Conservation (phyloP, 352 stramenopile species). For the Globisporangium mamillatum region DNA sequence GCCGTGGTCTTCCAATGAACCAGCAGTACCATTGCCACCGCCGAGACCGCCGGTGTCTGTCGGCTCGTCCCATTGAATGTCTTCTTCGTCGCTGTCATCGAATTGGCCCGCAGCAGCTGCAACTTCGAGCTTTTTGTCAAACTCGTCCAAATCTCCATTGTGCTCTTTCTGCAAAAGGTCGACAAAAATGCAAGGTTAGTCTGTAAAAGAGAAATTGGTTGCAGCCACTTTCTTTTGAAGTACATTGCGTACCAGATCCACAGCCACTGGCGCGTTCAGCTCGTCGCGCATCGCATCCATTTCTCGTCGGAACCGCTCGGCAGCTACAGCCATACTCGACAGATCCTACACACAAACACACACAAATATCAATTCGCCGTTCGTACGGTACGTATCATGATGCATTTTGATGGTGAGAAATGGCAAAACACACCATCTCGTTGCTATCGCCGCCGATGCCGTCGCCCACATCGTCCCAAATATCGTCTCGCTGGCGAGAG, state of each 20-base stretch:
- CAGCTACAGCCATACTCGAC: conserved; percentile 73
- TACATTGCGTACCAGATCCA: conserved; percentile 28
- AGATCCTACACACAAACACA: conserved; percentile 52
- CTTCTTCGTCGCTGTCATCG: conserved; percentile 80
- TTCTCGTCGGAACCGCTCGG: conserved; percentile 81
- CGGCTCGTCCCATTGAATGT: conserved; percentile 55
- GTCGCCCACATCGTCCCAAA: conserved; percentile 78
- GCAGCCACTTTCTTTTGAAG: not conserved
- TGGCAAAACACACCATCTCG: conserved; percentile 46
- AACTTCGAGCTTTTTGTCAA: conserved; percentile 79
- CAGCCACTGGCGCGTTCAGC: conserved; percentile 27
- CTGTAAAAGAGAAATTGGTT: not conserved
- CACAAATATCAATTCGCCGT: not conserved
- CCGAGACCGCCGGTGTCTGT: conserved; percentile 8
- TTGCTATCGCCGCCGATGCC: conserved; percentile 35
- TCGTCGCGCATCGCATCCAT: conserved; percentile 83
- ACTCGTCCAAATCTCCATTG: conserved; percentile 63
- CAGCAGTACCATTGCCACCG: conserved; percentile 16
- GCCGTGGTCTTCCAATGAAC: conserved; percentile 26
- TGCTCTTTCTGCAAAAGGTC: conserved; percentile 30
- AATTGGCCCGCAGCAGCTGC: conserved; percentile 74
- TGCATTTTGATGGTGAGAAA: conserved; percentile 10
- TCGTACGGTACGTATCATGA: not conserved
- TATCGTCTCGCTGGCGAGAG: conserved; percentile 39
- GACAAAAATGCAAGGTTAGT: not conserved